phyloP scores from a whole-genome alignment of 768 basidiomycete species.

The Chalciporus chontae region DNA sequence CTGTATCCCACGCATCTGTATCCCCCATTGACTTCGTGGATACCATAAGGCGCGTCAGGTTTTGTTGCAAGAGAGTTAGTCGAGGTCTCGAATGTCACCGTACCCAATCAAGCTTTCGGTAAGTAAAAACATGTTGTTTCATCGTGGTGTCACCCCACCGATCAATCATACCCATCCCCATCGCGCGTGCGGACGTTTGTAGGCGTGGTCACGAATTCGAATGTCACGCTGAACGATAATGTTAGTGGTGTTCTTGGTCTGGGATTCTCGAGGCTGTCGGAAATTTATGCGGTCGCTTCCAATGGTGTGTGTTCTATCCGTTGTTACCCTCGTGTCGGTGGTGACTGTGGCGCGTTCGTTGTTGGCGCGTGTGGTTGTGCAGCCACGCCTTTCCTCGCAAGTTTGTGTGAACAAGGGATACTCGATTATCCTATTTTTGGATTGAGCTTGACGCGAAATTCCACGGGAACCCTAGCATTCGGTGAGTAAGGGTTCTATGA shows the following conservation, averaged over 20 bases:
- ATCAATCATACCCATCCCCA: background rate
- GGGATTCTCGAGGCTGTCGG: conserved; percentile 72
- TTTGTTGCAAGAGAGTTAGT: conserved; percentile 69
- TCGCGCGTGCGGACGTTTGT: background rate
- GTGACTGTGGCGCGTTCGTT: background rate
- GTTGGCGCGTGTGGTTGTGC: background rate
- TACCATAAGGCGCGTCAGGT: conserved; percentile 54
- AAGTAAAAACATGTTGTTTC: conserved; percentile 19
- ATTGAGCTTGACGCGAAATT: conserved; percentile 58
- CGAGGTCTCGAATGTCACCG: conserved; percentile 54
- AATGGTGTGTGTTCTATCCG: conserved; percentile 43
- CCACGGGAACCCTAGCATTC: conserved; percentile 59
- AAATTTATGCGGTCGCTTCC: conserved; percentile 42
- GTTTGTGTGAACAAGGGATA: conserved; percentile 57
- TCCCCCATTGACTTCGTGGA: conserved; percentile 1
- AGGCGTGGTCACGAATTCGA: conserved; percentile 63
- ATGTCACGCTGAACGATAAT: conserved; percentile 58
- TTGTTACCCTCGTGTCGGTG: background rate
- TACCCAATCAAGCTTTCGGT: conserved; percentile 68
- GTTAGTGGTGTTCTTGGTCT: conserved; percentile 73
- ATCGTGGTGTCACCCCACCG: background rate
- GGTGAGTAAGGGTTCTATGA: conserved; percentile 36
- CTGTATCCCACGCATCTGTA: background rate
- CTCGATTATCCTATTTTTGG: conserved; percentile 77
- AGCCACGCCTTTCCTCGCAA: conserved; percentile 70